phyloP scores from a whole-genome alignment of 306 rosid species.

The Spatholobus suberectus region DNA sequence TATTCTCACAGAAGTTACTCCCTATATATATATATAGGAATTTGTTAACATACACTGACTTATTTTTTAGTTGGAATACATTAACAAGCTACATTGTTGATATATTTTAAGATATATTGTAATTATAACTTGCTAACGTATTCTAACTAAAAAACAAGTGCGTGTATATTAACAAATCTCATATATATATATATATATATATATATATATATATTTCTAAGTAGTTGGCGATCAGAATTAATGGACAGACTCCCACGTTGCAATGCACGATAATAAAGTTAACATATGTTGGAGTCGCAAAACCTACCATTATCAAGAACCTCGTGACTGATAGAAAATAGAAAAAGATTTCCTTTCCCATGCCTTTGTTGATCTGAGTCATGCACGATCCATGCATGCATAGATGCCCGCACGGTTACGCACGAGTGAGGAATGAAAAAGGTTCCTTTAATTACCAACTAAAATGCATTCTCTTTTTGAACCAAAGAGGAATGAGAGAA shows the following conservation, averaged over 20 bases:
- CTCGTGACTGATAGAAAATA: constrained; percentile 59
- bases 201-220: too few relatives aligned
- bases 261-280: constrained; percentile 29
- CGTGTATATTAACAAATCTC: too few relatives aligned
- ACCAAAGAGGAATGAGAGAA: constrained; percentile 12
- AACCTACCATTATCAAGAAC: constrained; percentile 54
- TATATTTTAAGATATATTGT: too few relatives aligned
- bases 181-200: too few relatives aligned
- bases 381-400: constrained; percentile 61
- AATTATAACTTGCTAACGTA: too few relatives aligned
- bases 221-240: constrained; percentile 8
- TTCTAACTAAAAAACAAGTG: too few relatives aligned
- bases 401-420: constrained; percentile 47
- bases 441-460: constrained; percentile 41
- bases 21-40: too few relatives aligned
- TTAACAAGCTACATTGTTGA: too few relatives aligned
- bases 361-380: constrained; percentile 56
- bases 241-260: constrained; percentile 27
- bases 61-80: too few relatives aligned
- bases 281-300: constrained; percentile 15
- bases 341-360: constrained; percentile 24
- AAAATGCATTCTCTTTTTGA: constrained; percentile 37
- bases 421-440: constrained; percentile 81
- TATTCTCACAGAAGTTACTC: too few relatives aligned
- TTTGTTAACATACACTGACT: too few relatives aligned